Conservation (phyloP, 768 basidiomycete species). For the Chalciporus chontae region DNA sequence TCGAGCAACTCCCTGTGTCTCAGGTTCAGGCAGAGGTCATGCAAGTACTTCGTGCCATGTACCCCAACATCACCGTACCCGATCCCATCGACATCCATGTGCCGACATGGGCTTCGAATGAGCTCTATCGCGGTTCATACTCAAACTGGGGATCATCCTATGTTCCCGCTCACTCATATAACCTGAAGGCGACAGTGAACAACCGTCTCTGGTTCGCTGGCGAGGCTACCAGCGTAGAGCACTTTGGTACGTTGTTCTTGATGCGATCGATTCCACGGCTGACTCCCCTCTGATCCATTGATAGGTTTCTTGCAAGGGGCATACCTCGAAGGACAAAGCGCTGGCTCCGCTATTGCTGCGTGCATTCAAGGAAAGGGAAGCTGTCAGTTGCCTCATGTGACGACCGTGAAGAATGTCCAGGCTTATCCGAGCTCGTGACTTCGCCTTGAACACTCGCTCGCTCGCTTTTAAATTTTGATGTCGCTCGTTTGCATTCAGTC, state of each 20-base stretch:
- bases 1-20: slow-evolving; percentile 48
- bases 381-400: slow-evolving; percentile 25
- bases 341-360: slow-evolving; percentile 36
- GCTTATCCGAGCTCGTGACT: slow-evolving; percentile 22
- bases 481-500: not conserved
- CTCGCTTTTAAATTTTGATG: too few relatives aligned
- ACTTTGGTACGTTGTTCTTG: slow-evolving; percentile 39
- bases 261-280: too few relatives aligned
- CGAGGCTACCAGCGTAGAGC: slow-evolving; percentile 55
- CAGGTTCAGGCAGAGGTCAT: slow-evolving; percentile 53
- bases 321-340: slow-evolving; percentile 49
- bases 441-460: not conserved
- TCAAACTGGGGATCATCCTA: slow-evolving; percentile 71
- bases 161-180: slow-evolving; percentile 48
- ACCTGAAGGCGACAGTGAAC: slow-evolving; percentile 40
- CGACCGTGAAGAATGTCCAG: slow-evolving; percentile 27
- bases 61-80: slow-evolving; percentile 49
- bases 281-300: too few relatives aligned
- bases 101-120: slow-evolving; percentile 52
- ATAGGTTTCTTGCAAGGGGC: slow-evolving; percentile 49
- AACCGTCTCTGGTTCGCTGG: slow-evolving; percentile 59
- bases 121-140: slow-evolving; percentile 45
- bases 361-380: slow-evolving; percentile 35
- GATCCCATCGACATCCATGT: slow-evolving; percentile 55
- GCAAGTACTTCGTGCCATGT: slow-evolving; percentile 55